phyloP scores from a whole-genome alignment of 306 rosid species.

The Sechiopsis laciniata region DNA sequence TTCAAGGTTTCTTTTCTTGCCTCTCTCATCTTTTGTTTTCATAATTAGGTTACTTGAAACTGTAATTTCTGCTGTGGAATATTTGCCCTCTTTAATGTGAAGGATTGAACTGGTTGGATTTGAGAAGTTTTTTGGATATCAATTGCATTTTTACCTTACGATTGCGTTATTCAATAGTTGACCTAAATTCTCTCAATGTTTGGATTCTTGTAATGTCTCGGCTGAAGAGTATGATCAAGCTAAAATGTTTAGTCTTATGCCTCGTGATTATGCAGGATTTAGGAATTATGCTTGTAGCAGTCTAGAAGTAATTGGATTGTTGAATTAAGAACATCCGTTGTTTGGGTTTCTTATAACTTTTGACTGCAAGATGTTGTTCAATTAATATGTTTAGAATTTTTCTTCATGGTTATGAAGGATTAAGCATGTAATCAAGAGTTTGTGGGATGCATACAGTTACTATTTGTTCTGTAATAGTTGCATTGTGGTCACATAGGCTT shows the following conservation, averaged over 20 bases:
- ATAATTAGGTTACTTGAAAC: background rate
- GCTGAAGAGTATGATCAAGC: background rate
- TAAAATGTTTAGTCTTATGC: background rate
- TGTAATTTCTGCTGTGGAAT: background rate
- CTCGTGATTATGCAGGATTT: conserved; percentile 2
- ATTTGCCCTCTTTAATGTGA: background rate
- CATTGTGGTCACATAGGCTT: no score
- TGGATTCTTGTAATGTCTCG: background rate
- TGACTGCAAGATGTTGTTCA: background rate
- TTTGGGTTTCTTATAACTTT: background rate
- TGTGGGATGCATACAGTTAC: no score
- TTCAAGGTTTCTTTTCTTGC: conserved; percentile 26
- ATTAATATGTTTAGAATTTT: background rate
- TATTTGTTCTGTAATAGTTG: background rate
- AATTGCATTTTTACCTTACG: no score
- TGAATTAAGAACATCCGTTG: no score
- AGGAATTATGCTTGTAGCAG: background rate
- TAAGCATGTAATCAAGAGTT: no score
- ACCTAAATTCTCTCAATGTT: no score
- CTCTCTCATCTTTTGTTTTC: background rate
- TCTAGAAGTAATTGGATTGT: background rate
- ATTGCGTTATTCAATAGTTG: background rate
- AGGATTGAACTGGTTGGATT: background rate
- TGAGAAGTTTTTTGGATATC: background rate
- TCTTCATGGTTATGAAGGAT: background rate